These are phyloP conservation scores for Citrus reticulata DNA, from an alignment of 345 rosid genomes.

Conservation along the genomic window DNA sequence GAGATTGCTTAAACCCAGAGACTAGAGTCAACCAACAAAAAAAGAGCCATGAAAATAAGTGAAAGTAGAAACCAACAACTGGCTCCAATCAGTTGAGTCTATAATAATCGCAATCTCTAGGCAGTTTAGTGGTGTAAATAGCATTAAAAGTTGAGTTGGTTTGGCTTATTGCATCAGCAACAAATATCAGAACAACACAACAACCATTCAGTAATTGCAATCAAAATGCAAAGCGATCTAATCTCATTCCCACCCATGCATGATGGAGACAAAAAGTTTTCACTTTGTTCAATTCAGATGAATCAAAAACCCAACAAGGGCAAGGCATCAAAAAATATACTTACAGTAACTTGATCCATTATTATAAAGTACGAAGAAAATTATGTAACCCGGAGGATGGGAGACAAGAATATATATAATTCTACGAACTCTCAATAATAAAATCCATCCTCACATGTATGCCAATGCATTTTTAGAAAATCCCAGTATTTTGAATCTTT, in stretches of 20 bases:
- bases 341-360: neutral
- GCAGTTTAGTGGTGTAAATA: neutral
- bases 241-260: too few relatives aligned
- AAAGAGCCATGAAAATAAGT: neutral
- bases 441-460: neutral
- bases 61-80: neutral
- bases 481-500: neutral
- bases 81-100: neutral
- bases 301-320: neutral
- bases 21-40: conserved; percentile 4
- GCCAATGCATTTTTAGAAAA: neutral
- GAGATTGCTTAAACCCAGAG: neutral
- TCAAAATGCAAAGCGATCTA: neutral
- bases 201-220: neutral
- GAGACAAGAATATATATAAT: neutral
- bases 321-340: neutral
- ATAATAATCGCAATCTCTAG: neutral
- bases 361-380: neutral
- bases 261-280: neutral
- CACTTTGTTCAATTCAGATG: neutral
- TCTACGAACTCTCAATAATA: neutral
- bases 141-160: neutral
- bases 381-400: neutral
- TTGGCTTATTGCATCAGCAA: neutral
- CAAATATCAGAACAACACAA: neutral